These are phyloP conservation scores for Leptodermis oblonga DNA, from an alignment of 257 asterid species.

Conservation along the genomic window DNA sequence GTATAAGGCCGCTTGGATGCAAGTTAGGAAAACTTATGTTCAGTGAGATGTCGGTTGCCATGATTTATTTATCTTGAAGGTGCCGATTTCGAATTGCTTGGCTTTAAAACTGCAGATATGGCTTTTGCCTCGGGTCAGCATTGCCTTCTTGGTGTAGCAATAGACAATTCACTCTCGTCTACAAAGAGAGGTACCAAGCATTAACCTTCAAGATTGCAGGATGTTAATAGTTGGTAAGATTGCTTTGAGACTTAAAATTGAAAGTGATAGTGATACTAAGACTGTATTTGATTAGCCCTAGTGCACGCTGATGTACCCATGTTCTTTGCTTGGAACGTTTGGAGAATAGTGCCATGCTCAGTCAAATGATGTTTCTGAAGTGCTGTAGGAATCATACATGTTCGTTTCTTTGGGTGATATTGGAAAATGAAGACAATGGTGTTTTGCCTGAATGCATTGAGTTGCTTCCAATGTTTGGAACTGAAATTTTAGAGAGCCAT, in stretches of 20 bases:
- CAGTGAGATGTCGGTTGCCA: constrained; percentile 78
- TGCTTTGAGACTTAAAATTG: constrained; percentile 90
- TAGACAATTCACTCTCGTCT: constrained; percentile 83
- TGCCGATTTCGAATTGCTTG: constrained; percentile 99
- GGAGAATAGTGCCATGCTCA: constrained; percentile 38
- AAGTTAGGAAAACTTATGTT: constrained; percentile 63
- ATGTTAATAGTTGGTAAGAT: constrained; percentile 98
- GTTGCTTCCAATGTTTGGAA: constrained; percentile 11
- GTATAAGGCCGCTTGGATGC: constrained; percentile 59
- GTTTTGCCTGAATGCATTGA: constrained; percentile 7
- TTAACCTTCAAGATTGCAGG: constrained; percentile 89
- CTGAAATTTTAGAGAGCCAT: not conserved
- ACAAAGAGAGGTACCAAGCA: constrained; percentile 95
- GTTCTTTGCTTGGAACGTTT: constrained; percentile 47
- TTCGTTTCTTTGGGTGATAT: constrained; percentile 11
- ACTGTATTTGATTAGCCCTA: constrained; percentile 31
- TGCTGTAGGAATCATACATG: constrained; percentile 29
- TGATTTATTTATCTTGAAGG: constrained; percentile 86
- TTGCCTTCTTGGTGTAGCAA: constrained; percentile 97
- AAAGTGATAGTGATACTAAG: constrained; percentile 59
- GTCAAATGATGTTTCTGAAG: constrained; percentile 42
- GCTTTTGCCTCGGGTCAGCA: constrained; percentile 89
- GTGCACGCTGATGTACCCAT: constrained; percentile 56
- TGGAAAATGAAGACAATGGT: constrained; percentile 5
- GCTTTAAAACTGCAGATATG: constrained; percentile 99